These are phyloP conservation scores for Phytophthora melonis DNA, from an alignment of 352 stramenopile species.

Conservation along the genomic window DNA sequence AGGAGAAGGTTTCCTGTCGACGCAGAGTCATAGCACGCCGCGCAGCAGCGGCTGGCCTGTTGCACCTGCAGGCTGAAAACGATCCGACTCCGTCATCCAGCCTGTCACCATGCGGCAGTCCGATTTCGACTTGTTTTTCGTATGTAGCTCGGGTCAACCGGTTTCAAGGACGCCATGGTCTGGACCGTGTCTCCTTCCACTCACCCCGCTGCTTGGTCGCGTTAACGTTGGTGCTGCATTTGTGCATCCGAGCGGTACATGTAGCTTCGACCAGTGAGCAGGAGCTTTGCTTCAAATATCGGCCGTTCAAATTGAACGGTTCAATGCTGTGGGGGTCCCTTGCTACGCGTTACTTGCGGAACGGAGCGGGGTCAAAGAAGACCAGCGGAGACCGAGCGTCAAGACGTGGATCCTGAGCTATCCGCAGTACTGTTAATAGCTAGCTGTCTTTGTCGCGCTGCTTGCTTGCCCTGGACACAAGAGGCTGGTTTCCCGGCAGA, in stretches of 20 bases:
- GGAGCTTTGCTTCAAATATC: neutral
- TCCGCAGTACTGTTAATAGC: too few relatives aligned
- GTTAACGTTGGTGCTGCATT: neutral
- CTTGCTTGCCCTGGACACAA: too few relatives aligned
- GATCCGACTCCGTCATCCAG: neutral
- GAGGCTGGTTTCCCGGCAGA: too few relatives aligned
- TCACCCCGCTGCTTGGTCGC: neutral
- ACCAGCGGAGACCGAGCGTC: neutral
- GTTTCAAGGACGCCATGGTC: neutral
- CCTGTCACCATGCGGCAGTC: neutral
- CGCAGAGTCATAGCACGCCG: neutral
- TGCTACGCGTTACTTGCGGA: neutral
- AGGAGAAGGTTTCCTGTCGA: neutral
- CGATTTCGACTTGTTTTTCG: too few relatives aligned
- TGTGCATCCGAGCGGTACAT: too few relatives aligned
- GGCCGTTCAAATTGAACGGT: too few relatives aligned
- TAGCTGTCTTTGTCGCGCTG: too few relatives aligned
- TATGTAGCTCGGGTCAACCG: too few relatives aligned
- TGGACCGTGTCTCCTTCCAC: neutral
- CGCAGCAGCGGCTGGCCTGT: neutral
- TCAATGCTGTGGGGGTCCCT: neutral
- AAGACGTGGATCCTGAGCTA: neutral
- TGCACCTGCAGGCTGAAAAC: neutral
- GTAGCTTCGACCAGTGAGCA: too few relatives aligned
- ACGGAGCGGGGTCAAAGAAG: neutral